Evolutionary conservation across 2,329 filamentous ascomycete genomes (phyloP), one percentile per base, ranked within the genome.

Genomic region (Trichoderma sp.): DNA sequence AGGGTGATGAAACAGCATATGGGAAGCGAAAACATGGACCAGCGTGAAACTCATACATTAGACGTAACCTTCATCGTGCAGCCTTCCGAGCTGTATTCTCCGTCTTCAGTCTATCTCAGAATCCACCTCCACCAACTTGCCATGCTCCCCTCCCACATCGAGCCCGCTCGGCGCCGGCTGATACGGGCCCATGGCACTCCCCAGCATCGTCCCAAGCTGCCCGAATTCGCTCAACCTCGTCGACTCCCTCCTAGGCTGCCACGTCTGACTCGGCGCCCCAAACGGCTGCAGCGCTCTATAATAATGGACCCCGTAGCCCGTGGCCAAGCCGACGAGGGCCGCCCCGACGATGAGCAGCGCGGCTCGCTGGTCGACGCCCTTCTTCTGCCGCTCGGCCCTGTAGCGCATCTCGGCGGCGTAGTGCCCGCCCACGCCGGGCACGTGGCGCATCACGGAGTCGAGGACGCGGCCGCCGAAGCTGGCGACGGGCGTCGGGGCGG

Each of bases 161-260:
- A 69, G 52, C 50, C 54, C 65, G 17, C 63, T 68, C n/a, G 51
- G 51, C 2, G 67, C 65, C 34, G 69, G 61, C 26, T 67, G 67
- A 57, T 69, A 71, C 2, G 71, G 69, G 30, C 76, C 75, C 19
- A 78, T 66, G 5, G 73, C 75, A 50, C 72, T 75, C 15, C 71
- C 70, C 34, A 85, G 68, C 73, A 85, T 79, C 0, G 78, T 75
- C 0, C 82, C 81, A 17, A 83, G 73, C 24, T 81, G 79, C 3
- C 82, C 82, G 68, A 82, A 82, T 64, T 77, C 76, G 56, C 76
- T 74, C 41, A 84, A 67, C 57, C 72, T 73, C 2, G 74, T 71
- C 1, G 74, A 70, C 14, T 68, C 70, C 45, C 67, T 72, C n/a
- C 70, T 64, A 1, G 76, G 71, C 64, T 73, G 73, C 76, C 82